These are phyloP conservation scores for Cyberlindnera xishuangbannaensis DNA, from an alignment of 805 yeast species.

Conservation along the genomic window DNA sequence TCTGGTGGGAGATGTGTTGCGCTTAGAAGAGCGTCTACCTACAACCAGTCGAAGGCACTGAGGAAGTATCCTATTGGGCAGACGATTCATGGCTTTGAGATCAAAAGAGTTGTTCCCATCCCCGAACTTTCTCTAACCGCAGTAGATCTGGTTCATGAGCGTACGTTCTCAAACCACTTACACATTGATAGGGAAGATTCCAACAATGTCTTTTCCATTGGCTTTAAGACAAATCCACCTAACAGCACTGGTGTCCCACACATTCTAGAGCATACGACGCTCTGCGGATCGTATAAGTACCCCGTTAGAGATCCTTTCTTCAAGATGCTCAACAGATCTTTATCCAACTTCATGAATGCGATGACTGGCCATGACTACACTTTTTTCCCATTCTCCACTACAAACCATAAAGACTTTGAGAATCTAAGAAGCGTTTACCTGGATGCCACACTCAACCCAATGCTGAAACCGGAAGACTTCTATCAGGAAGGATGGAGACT, in stretches of 20 bases:
- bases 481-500: conserved; percentile 97
- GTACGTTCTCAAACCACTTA: conserved; percentile 73
- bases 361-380: conserved; percentile 98
- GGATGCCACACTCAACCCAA: conserved; percentile 81
- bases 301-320: conserved; percentile 97
- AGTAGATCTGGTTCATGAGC: conserved; percentile 58
- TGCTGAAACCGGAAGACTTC: conserved; percentile 74
- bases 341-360: conserved; percentile 96
- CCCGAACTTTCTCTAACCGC: conserved; percentile 84
- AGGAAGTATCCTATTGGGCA: conserved; percentile 61
- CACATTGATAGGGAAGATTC: conserved; percentile 80
- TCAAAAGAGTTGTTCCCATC: conserved; percentile 58
- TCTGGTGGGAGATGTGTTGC: conserved; percentile 1
- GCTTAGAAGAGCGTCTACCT: conserved; percentile 19
- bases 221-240: conserved; percentile 92
- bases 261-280: conserved; percentile 90
- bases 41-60: conserved; percentile 30
- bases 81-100: conserved; percentile 58
- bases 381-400: conserved; percentile 93
- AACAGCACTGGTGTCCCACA: conserved; percentile 95
- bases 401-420: conserved; percentile 72
- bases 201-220: conserved; percentile 84
- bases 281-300: conserved; percentile 87
- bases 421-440: conserved; percentile 85
- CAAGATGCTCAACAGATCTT: conserved; percentile 92